A percentile compares a stretch with the other conserved stretches of the same genome.
phyloP scores from a whole-genome alignment of 2,329 filamentous ascomycete genomes.

The Pseudocercospora ulei region DNA sequence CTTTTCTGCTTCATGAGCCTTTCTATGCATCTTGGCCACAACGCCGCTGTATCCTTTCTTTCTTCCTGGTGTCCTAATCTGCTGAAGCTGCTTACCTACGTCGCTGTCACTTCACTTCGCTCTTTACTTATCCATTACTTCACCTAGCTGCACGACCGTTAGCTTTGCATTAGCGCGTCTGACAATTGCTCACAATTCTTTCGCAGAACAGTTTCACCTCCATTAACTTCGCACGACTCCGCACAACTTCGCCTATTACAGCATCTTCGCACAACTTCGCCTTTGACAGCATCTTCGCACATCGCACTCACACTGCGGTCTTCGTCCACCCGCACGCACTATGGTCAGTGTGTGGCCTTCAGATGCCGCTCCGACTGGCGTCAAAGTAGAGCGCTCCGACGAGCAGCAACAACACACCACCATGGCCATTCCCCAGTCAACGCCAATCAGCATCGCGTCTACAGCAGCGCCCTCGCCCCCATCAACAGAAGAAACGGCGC shows the following conservation, averaged over 20 bases:
- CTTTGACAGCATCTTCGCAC: background rate
- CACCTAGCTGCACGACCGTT: slow-evolving; percentile 3
- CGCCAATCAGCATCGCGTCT: slow-evolving; percentile 2
- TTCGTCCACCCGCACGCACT: background rate
- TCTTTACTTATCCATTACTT: background rate
- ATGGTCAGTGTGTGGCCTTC: background rate
- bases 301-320: slow-evolving; percentile 1
- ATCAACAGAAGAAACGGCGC: slow-evolving; percentile 1
- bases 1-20: slow-evolving; percentile 21
- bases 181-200: background rate
- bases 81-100: slow-evolving; percentile 2
- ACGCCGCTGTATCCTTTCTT: too few species aligned
- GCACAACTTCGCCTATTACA: background rate
- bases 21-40: slow-evolving; percentile 25
- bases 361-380: background rate
- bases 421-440: slow-evolving; percentile 6
- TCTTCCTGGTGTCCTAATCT: too few species aligned
- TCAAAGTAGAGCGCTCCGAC: slow-evolving; percentile 6
- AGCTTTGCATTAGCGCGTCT: background rate
- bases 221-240: too few species aligned
- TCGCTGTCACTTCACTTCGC: slow-evolving; percentile 10
- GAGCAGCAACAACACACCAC: background rate
- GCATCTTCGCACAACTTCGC: slow-evolving; percentile 7
- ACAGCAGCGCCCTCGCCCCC: slow-evolving; percentile 1
- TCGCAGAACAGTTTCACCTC: slow-evolving; percentile 2